Evolutionary conservation across 441 rosid genomes (phyloP).

Genomic region (Pelargonium fulgidum): DNA sequence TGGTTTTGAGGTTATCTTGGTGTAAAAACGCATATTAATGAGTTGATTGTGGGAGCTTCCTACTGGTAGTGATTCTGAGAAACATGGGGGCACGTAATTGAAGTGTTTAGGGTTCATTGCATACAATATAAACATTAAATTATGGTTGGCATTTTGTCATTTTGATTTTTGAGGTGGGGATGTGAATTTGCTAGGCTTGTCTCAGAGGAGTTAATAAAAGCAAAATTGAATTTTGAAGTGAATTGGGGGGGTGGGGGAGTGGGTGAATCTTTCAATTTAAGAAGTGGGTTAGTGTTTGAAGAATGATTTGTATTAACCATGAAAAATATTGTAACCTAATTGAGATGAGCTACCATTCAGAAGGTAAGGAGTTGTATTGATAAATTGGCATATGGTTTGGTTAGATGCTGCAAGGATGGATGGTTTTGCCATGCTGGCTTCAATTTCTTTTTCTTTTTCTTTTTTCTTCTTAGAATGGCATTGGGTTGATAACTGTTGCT

Average conservation of each 20-base stretch:
- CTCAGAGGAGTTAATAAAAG: no score
- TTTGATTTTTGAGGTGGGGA: no score
- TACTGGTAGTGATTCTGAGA: no score
- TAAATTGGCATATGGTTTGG: not conserved
- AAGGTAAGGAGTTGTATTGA: not conserved
- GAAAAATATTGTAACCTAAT: not conserved
- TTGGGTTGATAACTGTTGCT: not conserved
- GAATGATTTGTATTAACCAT: no score
- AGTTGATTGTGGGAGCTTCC: not conserved
- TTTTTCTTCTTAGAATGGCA: not conserved
- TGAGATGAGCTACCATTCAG: not conserved
- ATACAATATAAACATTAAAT: not conserved
- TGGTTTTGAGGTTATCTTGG: not conserved
- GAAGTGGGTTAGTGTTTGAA: not conserved
- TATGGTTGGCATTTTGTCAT: no score
- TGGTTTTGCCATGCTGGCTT: not conserved
- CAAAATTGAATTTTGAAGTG: no score
- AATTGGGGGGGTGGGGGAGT: not conserved
- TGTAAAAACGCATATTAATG: not conserved
- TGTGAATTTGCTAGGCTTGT: no score
- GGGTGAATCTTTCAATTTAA: not conserved
- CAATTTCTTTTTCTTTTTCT: no score
- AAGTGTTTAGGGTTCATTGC: not conserved
- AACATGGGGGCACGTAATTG: not conserved
- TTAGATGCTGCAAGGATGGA: not conserved